A percentile compares a stretch with the other conserved stretches of the same genome.
Conservation (phyloP, 2,329 filamentous ascomycete genomes). For the Microsporum ferrugineum region DNA sequence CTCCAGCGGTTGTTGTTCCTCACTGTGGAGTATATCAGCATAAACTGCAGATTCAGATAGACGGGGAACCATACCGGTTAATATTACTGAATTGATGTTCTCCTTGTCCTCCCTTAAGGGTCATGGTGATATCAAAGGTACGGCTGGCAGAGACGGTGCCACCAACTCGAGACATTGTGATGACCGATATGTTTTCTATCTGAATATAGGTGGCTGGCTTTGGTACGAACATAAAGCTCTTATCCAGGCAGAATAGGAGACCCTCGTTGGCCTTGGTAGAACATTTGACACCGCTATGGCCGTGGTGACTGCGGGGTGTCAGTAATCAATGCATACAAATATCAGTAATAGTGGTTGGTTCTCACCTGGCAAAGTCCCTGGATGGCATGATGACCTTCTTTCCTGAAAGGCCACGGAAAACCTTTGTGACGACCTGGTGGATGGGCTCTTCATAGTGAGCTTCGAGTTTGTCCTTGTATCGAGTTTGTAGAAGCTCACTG, state of each 20-base stretch:
- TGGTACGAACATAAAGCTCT: conserved; percentile 97
- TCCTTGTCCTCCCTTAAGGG: conserved; percentile 72
- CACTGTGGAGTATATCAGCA: conserved; percentile 33
- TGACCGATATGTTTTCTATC: conserved; percentile 80
- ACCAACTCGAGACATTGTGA: conserved; percentile 92
- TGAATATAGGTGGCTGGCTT: conserved; percentile 96
- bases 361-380: conserved; percentile 73
- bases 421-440: conserved; percentile 84
- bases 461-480: conserved; percentile 83
- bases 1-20: conserved; percentile 94
- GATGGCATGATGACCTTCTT: conserved; percentile 93
- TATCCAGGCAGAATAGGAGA: conserved; percentile 91
- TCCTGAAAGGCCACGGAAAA: conserved; percentile 85
- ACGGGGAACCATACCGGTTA: conserved; percentile 51
- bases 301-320: conserved; percentile 56
- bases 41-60: neutral
- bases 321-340: conserved; percentile 2
- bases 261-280: conserved; percentile 99
- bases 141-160: conserved; percentile 87
- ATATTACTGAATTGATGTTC: conserved; percentile 99
- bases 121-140: conserved; percentile 93
- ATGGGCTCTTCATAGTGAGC: conserved; percentile 87
- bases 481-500: conserved; percentile 61
- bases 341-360: neutral
- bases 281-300: conserved; percentile 93